These are phyloP conservation scores for Selaginella moellendorffii DNA, from an alignment of 75 land plant species.

Conservation along the genomic window DNA sequence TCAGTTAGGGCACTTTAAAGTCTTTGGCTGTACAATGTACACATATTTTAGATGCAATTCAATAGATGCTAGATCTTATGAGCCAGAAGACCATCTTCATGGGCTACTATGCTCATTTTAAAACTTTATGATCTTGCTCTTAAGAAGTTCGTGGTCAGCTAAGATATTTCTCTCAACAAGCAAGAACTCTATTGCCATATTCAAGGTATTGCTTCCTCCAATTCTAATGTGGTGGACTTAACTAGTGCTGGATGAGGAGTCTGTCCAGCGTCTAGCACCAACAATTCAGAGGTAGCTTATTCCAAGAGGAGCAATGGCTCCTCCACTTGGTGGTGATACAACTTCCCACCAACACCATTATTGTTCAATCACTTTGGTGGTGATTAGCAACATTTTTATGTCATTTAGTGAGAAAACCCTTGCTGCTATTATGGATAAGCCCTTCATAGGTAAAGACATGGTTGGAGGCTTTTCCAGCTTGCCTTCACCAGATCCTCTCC, in stretches of 20 bases:
- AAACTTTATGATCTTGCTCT: background rate
- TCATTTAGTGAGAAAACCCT: background rate
- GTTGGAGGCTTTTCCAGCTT: background rate
- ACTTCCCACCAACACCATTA: background rate
- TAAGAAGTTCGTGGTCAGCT: conserved; percentile 1
- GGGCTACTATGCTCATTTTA: background rate
- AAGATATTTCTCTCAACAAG: background rate
- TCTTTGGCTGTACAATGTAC: conserved; percentile 1
- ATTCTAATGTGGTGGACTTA: background rate
- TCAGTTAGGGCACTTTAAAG: background rate
- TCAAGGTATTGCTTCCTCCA: background rate
- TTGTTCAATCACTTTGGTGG: background rate
- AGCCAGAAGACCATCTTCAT: background rate
- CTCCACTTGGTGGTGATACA: background rate
- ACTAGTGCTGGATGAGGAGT: background rate
- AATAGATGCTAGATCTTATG: background rate
- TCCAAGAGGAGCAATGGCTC: background rate
- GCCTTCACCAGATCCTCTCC: background rate
- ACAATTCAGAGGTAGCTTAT: background rate
- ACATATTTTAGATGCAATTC: background rate
- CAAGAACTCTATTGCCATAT: background rate
- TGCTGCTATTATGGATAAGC: background rate
- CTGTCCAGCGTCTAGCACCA: background rate
- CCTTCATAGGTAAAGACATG: background rate
- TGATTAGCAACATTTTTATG: background rate